Evolutionary conservation across 768 basidiomycete genomes (phyloP).

Genomic region (Leccinum rimulosum): DNA sequence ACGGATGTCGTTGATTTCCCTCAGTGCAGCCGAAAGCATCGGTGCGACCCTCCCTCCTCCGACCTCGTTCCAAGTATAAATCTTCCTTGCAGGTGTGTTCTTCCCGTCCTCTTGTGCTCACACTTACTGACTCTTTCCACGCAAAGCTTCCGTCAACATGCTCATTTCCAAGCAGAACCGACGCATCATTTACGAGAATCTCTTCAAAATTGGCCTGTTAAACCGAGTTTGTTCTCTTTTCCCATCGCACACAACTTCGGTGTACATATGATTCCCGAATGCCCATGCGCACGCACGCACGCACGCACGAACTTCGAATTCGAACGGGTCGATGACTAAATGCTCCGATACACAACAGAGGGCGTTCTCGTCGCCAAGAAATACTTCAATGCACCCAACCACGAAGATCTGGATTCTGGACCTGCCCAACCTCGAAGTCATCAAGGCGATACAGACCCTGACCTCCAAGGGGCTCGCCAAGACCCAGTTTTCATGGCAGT

Average conservation of each 20-base stretch:
- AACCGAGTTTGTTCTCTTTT: not conserved
- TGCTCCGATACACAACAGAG: constrained; percentile 49
- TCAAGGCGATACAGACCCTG: constrained; percentile 69
- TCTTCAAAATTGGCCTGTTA: constrained; percentile 73
- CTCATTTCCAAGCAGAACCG: constrained; percentile 95
- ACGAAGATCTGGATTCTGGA: constrained; percentile 70
- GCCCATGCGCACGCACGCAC: too few species aligned
- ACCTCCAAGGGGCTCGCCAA: constrained; percentile 86
- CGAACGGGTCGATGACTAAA: not conserved
- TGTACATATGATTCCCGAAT: not conserved
- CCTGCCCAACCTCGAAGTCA: constrained; percentile 66
- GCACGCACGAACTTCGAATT: not conserved
- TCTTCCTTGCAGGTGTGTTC: not conserved
- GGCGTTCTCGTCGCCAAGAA: constrained; percentile 99
- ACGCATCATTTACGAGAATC: constrained; percentile 96
- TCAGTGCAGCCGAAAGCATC: constrained; percentile 26
- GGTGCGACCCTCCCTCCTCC: constrained; percentile 29
- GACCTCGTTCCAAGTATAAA: not conserved
- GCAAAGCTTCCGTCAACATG: constrained; percentile 56
- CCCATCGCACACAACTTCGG: too few species aligned
- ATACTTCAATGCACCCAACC: constrained; percentile 96
- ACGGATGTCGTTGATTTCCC: constrained; percentile 33
- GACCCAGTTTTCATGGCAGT: constrained; percentile 99
- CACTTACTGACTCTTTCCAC: constrained; percentile 29
- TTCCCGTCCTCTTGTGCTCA: not conserved